Conservation (phyloP, 2,329 filamentous ascomycete species). For the Aspergillus sp. region DNA sequence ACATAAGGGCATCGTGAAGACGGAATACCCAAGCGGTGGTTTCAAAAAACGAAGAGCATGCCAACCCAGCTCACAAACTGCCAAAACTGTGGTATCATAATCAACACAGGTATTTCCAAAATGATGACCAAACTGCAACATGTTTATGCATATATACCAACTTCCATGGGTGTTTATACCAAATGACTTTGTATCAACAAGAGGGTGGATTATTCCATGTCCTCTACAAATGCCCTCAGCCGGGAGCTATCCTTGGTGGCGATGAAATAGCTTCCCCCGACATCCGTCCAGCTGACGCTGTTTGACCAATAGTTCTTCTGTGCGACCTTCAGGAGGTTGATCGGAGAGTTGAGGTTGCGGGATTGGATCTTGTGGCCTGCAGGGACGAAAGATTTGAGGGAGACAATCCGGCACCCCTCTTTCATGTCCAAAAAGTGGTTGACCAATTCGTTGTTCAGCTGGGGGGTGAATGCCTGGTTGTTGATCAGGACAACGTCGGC, state of each 20-base stretch:
- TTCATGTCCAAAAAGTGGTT: conserved; percentile 92
- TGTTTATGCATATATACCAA: conserved; percentile 2
- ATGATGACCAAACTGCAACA: conserved; percentile 1
- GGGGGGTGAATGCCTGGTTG: conserved; percentile 89
- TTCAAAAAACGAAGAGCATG: neutral
- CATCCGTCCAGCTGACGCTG: conserved; percentile 82
- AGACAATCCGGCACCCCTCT: conserved; percentile 79
- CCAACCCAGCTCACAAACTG: neutral
- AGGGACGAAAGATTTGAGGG: conserved; percentile 82
- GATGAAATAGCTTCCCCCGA: conserved; percentile 77
- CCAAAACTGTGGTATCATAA: conserved; percentile 11
- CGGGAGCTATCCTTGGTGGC: conserved; percentile 63
- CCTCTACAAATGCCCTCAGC: conserved; percentile 40
- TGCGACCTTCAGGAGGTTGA: conserved; percentile 70
- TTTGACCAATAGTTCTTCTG: conserved; percentile 59
- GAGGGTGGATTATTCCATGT: conserved; percentile 12
- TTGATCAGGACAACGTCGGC: conserved; percentile 97
- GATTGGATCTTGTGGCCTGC: conserved; percentile 64
- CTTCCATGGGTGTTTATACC: conserved; percentile 1
- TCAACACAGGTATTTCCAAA: conserved; percentile 5
- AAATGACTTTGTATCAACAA: conserved; percentile 1
- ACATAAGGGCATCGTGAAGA: neutral
- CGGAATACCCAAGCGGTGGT: neutral
- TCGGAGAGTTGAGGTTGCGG: conserved; percentile 69
- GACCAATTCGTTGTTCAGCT: conserved; percentile 74